These are phyloP conservation scores for Vitis cinerea DNA, from an alignment of 164 flowering plant genomes.

Conservation along the genomic window DNA sequence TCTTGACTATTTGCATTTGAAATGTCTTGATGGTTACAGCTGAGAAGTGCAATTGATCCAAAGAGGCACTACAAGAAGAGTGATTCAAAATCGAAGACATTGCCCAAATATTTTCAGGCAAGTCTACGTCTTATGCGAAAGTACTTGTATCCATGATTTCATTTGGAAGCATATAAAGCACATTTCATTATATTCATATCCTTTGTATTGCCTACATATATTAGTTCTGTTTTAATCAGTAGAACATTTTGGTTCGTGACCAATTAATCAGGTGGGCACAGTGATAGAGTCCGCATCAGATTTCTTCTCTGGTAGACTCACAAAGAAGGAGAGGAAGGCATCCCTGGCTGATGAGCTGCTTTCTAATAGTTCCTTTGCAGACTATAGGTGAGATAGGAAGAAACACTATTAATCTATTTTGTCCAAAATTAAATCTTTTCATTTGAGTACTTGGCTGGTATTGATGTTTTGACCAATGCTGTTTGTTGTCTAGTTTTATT, in stretches of 20 bases:
- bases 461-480: too few relatives aligned
- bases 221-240: background rate
- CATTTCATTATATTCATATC: background rate
- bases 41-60: conserved; percentile 78
- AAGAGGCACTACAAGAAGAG: conserved; percentile 93
- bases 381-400: conserved; percentile 57
- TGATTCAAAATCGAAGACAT: conserved; percentile 54
- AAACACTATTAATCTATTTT: too few relatives aligned
- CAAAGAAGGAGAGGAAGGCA: conserved; percentile 83
- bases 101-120: conserved; percentile 91
- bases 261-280: conserved; percentile 66
- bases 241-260: background rate
- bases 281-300: conserved; percentile 73
- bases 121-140: conserved; percentile 5
- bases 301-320: conserved; percentile 69
- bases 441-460: too few relatives aligned
- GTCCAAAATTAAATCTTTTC: too few relatives aligned
- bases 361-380: conserved; percentile 42
- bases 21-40: conserved; percentile 32
- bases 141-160: too few relatives aligned
- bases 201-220: background rate
- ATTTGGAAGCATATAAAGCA: background rate
- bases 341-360: conserved; percentile 87
- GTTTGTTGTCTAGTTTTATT: too few relatives aligned
- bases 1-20: conserved; percentile 4